Conservation (phyloP, 129 eudicot genomes). For the Centrapalus pauciflorus region DNA sequence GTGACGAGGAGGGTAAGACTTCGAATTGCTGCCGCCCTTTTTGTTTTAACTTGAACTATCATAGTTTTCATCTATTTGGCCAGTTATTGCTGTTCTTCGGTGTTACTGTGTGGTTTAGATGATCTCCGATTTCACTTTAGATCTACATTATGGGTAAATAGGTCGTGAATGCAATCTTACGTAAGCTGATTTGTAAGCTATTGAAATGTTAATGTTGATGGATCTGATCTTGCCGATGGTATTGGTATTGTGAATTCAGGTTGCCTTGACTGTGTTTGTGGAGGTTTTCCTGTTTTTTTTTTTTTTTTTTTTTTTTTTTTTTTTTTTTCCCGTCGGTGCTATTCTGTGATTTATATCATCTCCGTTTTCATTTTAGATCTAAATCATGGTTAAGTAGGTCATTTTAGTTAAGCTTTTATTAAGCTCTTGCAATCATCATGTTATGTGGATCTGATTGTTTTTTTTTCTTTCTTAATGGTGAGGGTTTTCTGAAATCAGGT, state of each 20-base stretch:
- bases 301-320: no score
- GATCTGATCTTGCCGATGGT: constrained; percentile 13
- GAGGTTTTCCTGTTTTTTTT: not conserved
- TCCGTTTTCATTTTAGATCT: constrained; percentile 10
- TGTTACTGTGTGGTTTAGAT: constrained; percentile 9
- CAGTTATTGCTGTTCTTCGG: not conserved
- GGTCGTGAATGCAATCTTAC: not conserved
- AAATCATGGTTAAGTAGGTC: not conserved
- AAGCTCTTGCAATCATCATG: constrained; percentile 7
- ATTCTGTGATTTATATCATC: not conserved
- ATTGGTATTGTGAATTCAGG: constrained; percentile 7
- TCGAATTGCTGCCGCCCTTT: not conserved
- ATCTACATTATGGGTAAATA: constrained; percentile 19
- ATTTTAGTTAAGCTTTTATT: constrained; percentile 5
- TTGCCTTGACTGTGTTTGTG: not conserved
- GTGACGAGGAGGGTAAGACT: constrained; percentile 71
- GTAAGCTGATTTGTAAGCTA: not conserved
- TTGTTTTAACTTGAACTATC: not conserved
- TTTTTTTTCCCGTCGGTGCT: no score
- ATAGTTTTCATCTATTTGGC: not conserved
- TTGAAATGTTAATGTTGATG: not conserved
- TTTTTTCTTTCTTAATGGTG: no score
- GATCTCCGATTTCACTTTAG: constrained; percentile 3
- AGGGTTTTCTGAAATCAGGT: constrained; percentile 11
- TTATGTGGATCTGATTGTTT: constrained; percentile 9